These are phyloP conservation scores for Aspergillus leporis DNA, from an alignment of 495 filamentous ascomycete species.

Conservation along the genomic window DNA sequence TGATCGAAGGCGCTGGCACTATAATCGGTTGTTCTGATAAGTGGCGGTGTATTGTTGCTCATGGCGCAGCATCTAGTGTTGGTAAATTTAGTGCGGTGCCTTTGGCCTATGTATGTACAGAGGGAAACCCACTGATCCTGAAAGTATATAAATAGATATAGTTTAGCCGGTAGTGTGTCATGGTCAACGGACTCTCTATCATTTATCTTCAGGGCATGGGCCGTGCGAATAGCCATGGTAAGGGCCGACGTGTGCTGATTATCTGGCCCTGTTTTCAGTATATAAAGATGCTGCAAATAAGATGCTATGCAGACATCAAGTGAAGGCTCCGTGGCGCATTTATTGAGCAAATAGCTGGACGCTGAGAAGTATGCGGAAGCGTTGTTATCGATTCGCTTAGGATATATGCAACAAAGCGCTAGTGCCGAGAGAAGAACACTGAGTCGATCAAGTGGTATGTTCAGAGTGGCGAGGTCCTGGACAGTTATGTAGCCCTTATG, in stretches of 20 bases:
- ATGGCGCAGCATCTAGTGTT: constrained; percentile 1
- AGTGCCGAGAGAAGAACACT: not conserved
- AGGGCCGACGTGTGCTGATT: not conserved
- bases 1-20: not conserved
- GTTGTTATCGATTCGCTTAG: not conserved
- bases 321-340: not conserved
- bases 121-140: not conserved
- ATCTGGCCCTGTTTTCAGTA: not conserved
- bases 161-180: not conserved
- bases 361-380: not conserved
- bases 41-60: not conserved
- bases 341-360: not conserved
- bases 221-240: not conserved
- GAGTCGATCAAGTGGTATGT: not conserved
- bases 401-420: not conserved
- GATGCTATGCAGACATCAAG: not conserved
- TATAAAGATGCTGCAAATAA: not conserved
- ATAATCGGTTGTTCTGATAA: constrained; percentile 1
- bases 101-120: not conserved
- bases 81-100: not conserved
- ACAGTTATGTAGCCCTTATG: not conserved
- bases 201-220: not conserved
- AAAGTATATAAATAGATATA: not conserved
- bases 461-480: not conserved
- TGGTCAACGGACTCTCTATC: not conserved